Base-by-base conservation (phyloP, 495 filamentous ascomycete genomes). In the Copromyces sp. region DNA sequence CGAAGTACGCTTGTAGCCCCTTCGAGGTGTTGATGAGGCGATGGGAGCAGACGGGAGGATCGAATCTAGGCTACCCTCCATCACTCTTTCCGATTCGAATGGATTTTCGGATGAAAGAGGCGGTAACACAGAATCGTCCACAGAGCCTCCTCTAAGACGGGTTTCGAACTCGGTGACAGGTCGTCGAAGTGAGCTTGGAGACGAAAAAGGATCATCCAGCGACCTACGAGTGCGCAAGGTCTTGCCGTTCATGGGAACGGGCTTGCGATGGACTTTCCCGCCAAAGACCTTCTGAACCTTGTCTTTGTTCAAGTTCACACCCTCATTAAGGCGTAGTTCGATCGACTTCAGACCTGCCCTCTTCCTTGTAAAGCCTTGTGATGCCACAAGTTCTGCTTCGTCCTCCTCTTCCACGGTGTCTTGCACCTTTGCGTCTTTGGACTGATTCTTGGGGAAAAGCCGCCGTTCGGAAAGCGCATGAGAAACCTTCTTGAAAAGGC, bases 161-260 rank as follows among this genome's bases (percentile, higher is more conserved):
- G 39, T 68, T 69, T 76, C 75, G 35, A 76, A 74, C 41, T 70
- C 68, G n/a, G 73, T 74, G 8, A 41, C 45, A 14, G 53, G 14
- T 38, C 75, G 73, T 12, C 37, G 68, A n/a, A 39, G 16, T 7
- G 20, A 9, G 16, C 68, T 7, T n/a, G 71, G 39, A 20, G 80
- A 79, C 9, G 77, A 75, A 73, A 81, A 81, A 17, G 80, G 81
- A 72, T 82, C 77, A 9, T 81, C 78, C 14, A 69, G n/a, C 17
- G 73, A 71, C 24, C 38, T 70, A 70, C 71, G 65, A 20, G 72
- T 69, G 68, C 75, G 70, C 14, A 79, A 59, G 32, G 75, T 68
- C 68, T 70, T 70, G 35, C 72, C 74, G 39, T 78, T 71, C 47
- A 74, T 73, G 65, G 76, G 70, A 11, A 77, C 14, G 24, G 77